Conservation (phyloP, 2,329 filamentous ascomycete genomes). For the Pseudocercospora macadamiae region DNA sequence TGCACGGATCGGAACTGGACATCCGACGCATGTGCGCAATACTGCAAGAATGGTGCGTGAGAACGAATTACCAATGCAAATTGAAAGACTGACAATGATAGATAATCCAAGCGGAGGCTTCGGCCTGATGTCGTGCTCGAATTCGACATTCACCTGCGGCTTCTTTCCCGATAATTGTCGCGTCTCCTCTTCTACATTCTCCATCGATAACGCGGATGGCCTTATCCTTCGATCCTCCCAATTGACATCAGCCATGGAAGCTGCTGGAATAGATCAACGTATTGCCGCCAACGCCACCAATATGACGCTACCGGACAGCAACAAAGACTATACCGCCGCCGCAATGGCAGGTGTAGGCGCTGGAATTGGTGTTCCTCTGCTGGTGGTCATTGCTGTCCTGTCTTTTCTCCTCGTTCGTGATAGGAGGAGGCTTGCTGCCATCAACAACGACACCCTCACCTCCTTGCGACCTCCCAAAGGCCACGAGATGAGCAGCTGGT, state of each 20-base stretch:
- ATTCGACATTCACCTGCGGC: conserved; percentile 13
- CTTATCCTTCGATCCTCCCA: conserved; percentile 12
- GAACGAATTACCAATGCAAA: too few species aligned
- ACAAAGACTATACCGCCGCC: conserved; percentile 8
- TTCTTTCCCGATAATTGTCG: conserved; percentile 17
- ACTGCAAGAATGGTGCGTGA: conserved; percentile 22
- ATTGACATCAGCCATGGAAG: conserved; percentile 16
- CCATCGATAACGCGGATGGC: conserved; percentile 3
- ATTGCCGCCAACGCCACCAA: not conserved
- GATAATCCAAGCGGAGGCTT: not conserved
- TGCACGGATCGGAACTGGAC: conserved; percentile 23
- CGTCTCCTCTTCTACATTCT: conserved; percentile 7
- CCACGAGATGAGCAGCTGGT: not conserved
- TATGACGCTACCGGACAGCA: not conserved
- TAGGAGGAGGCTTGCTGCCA: conserved; percentile 59
- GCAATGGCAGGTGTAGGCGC: conserved; percentile 18
- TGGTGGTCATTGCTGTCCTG: conserved; percentile 10
- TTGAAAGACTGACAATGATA: conserved; percentile 8
- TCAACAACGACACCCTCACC: not conserved
- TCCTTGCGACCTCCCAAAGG: not conserved
- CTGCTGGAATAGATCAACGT: not conserved
- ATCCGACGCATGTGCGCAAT: conserved; percentile 18
- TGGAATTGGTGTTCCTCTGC: conserved; percentile 18
- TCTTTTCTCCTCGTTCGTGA: conserved; percentile 52
- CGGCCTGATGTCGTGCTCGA: conserved; percentile 13